Base-by-base conservation (phyloP, 2,329 filamentous ascomycete genomes). In the Laburnicola sp. region DNA sequence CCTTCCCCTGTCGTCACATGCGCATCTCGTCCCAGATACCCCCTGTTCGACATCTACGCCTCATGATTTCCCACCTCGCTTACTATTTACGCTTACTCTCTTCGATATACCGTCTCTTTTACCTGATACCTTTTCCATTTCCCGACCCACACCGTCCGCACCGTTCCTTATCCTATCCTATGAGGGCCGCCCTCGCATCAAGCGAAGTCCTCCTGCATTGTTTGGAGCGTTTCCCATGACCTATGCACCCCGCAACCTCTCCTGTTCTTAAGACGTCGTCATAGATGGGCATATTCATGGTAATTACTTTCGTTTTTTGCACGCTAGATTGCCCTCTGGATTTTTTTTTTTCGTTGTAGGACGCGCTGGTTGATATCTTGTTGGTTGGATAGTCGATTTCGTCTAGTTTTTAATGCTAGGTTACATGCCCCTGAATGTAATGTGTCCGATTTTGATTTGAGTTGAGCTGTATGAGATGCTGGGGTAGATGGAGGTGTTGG, bases 171-270 rank as follows among this genome's bases (percentile, higher is more conserved):
- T 39, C n/a, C 23, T 31, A 11, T 49, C 8, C 48, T 11, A 58
- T 53, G 16, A 16, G 16, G 50, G 44, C 50, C 45, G 32, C 53
- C 43, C 35, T 57, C 48, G 53, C 56, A 58, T 56, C 16, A 42
- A 50, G 45, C 50, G 37, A 47, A 44, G 28, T 56, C 48, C 30
- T 45, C 40, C 32, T 51, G 56, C 56, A 58, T 58, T 45, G 47
- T 58, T 58, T 51, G 56, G 52, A 56, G 56, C 53, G 53, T 58
- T 58, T 39, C 8, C 22, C 4, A 39, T 23, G 10, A 10, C 5
- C 36, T 25, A 30, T 16, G 16, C 16, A 16, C 16, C 16, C 16
- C 16, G 16, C 16, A 16, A 16, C 16, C 16, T 16, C 16, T 16
- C 16, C 16, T 16, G 16, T 16, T 16, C 16, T 16, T 16, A 16